phyloP scores from a whole-genome alignment of 2,329 filamentous ascomycete genomes.

The Ceratocystis lukuohia region DNA sequence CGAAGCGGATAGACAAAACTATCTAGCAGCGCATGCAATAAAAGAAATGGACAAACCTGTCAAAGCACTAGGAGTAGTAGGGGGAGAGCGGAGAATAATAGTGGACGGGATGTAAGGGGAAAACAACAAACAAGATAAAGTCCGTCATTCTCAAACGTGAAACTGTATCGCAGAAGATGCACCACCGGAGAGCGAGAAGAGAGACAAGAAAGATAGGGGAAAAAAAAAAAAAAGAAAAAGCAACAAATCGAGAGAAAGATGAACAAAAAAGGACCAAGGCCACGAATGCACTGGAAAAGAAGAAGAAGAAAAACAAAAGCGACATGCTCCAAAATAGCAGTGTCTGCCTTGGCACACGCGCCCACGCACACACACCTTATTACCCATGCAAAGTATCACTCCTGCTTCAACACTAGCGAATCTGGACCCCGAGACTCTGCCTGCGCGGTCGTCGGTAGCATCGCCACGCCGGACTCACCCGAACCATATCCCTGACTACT shows the following conservation, averaged over 20 bases:
- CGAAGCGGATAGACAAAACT: too few relatives aligned
- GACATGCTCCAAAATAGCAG: background rate
- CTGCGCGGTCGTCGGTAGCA: background rate
- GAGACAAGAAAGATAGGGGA: background rate
- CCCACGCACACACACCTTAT: background rate
- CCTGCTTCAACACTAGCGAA: background rate
- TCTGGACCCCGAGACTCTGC: background rate
- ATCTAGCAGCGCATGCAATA: background rate
- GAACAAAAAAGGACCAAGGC: conserved; percentile 1
- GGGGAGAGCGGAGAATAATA: background rate
- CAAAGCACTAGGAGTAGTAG: background rate
- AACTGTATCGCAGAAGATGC: conserved; percentile 1
- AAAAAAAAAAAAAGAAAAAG: background rate
- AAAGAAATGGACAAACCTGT: background rate
- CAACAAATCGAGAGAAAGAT: background rate
- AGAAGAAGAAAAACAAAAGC: background rate
- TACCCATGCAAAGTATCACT: background rate
- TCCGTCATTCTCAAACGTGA: background rate
- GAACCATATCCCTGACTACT: background rate
- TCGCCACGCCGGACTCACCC: background rate
- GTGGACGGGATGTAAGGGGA: background rate
- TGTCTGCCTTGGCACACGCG: background rate
- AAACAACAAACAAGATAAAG: background rate
- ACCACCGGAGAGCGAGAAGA: background rate
- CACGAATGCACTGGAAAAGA: background rate